Evolutionary conservation across 176 grass and related monocot species (phyloP), one percentile per base, ranked within the genome.

Genomic region (Alloteropsis semialata): DNA sequence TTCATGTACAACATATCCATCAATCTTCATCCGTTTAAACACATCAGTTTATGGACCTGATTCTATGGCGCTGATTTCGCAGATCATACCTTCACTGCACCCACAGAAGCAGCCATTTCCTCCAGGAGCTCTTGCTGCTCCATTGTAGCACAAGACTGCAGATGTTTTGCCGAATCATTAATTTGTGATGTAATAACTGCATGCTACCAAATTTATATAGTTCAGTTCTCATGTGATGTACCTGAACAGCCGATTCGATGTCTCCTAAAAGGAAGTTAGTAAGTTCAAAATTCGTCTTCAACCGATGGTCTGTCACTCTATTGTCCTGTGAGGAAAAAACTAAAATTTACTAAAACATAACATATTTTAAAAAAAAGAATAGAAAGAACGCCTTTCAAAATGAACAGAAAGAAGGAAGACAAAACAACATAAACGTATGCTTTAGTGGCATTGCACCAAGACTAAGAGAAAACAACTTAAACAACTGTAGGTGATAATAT

Each of bases 91-190:
- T 88, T 84, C 16, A 37, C 50, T 15, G 33, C 66, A 8, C 79
- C 72, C 58, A 89, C 53, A 58, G 92, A 95, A 24, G 69, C 58
- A 41, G 90, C 90, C 82, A 98, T 51, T 85, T 98, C 95, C 81
- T 98, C 92, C 88, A 98, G 63, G 29, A 94, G 92, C 88, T 98
- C 95, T 82, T 89, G 92, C 72, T 98, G 88, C 86, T 98, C 95
- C 92, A 95, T 15, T 6, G 92, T 67, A 38, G 90, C 66, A 76
- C 95, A 98, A 14, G 90, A 87, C 92, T 87, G 66, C 34, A 76
- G 28, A 73, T 80, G 77, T 77, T 74, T 68, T 17, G 19, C 41
- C 13, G 6, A 67, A 46, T 41, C 25, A 30, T 56, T 25, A 84
- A 30, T 27, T 73, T 74, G 46, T 18, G 5, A 4, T 61, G 25